Conservation (phyloP, 1,284 basidiomycete genomes). For the Moesziomyces sp. region DNA sequence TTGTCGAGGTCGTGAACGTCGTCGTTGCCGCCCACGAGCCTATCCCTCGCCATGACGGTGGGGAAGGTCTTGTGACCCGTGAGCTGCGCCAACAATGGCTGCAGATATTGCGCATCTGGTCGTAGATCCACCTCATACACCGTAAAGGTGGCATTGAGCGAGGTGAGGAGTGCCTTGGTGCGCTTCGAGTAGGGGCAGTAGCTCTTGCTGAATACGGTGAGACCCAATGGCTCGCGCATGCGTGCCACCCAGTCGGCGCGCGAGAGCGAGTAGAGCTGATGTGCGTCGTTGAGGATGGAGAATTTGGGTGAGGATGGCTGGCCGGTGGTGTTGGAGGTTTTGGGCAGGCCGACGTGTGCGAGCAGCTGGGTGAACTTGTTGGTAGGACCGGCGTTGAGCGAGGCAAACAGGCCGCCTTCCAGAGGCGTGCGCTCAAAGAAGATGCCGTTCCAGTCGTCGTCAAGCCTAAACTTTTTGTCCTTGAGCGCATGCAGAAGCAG, state of each 20-base stretch:
- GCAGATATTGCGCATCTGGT: slow-evolving; percentile 37
- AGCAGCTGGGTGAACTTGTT: slow-evolving; percentile 47
- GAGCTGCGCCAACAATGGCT: slow-evolving; percentile 28
- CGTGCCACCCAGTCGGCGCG: slow-evolving; percentile 35
- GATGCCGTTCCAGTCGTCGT: slow-evolving; percentile 32
- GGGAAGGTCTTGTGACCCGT: slow-evolving; percentile 46
- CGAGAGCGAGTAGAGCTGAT: slow-evolving; percentile 27
- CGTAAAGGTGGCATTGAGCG: slow-evolving; percentile 28
- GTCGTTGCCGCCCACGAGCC: slow-evolving; percentile 43
- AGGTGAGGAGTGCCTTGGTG: slow-evolving; percentile 30
- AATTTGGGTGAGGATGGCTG: slow-evolving; percentile 3
- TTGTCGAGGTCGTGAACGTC: slow-evolving; percentile 23
- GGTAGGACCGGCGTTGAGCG: slow-evolving; percentile 22
- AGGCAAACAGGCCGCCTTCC: slow-evolving; percentile 7
- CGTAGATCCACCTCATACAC: slow-evolving; percentile 42
- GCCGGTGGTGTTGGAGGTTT: background rate
- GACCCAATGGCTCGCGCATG: slow-evolving; percentile 14
- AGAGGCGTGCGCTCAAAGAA: slow-evolving; percentile 25
- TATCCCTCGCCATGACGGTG: slow-evolving; percentile 32
- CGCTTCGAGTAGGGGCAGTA: slow-evolving; percentile 48
- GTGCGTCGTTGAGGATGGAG: slow-evolving; percentile 26
- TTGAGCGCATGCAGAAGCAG: slow-evolving; percentile 38
- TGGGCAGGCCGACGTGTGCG: slow-evolving; percentile 26
- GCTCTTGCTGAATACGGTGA: slow-evolving; percentile 51
- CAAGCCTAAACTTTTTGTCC: slow-evolving; percentile 16